Percentiles rank a stretch among this genome's conserved stretches.
Conservation (phyloP, 2,329 filamentous ascomycete genomes). For the Chrysoporthe puriensis region DNA sequence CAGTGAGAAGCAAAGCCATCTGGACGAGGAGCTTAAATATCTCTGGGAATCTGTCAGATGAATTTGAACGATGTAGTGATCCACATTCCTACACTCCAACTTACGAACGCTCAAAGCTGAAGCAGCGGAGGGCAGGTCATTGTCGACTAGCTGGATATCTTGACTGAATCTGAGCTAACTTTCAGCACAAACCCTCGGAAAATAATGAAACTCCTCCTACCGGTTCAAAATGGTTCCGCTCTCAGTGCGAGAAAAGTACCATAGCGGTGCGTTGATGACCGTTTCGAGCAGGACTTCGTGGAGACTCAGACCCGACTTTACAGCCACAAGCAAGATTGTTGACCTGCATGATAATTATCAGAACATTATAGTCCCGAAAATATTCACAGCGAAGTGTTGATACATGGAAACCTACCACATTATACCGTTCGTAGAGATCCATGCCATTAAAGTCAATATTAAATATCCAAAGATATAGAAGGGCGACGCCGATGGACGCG, state of each 20-base stretch:
- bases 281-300: conserved; percentile 40
- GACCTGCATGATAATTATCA: conserved; percentile 35
- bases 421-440: conserved; percentile 40
- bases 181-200: conserved; percentile 4
- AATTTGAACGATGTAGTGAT: background rate
- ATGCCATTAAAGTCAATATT: conserved; percentile 40
- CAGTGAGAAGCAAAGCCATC: conserved; percentile 46
- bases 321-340: conserved; percentile 40
- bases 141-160: conserved; percentile 49
- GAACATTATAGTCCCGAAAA: background rate
- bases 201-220: conserved; percentile 29
- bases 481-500: conserved; percentile 26
- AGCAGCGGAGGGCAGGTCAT: conserved; percentile 43
- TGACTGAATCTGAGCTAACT: conserved; percentile 43
- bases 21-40: conserved; percentile 47
- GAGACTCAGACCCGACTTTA: conserved; percentile 40
- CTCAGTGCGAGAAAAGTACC: conserved; percentile 46
- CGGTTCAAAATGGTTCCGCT: conserved; percentile 47
- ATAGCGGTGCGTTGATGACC: conserved; percentile 43
- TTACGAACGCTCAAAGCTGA: conserved; percentile 41
- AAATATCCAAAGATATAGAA: conserved; percentile 45
- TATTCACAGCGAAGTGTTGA: no score
- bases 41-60: conserved; percentile 33
- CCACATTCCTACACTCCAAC: conserved; percentile 25
- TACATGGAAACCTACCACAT: conserved; percentile 34